Evolutionary conservation across 306 rosid species (phyloP).

Genomic region (Casuarina equisetifolia): DNA sequence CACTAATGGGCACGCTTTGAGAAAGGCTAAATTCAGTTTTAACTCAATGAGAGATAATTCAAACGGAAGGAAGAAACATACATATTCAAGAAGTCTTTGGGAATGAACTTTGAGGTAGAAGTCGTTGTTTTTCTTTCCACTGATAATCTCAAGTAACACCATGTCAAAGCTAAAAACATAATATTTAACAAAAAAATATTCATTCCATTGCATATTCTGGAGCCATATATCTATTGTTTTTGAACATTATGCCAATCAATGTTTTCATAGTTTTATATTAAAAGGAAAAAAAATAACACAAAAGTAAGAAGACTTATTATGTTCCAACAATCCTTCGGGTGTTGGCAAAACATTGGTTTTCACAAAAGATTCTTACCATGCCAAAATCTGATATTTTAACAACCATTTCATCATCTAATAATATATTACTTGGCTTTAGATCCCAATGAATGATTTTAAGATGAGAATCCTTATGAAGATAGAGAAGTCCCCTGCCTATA

Average conservation of each 20-base stretch:
- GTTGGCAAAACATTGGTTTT: conserved; percentile 26
- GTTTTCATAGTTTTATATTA: no score
- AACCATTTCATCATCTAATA: conserved; percentile 33
- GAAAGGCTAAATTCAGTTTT: no score
- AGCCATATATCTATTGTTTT: conserved; percentile 27
- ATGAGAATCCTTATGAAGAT: conserved; percentile 42
- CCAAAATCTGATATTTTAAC: conserved; percentile 53
- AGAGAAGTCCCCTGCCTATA: conserved; percentile 34
- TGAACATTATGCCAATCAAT: no score
- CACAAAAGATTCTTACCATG: conserved; percentile 32
- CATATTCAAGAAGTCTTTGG: conserved; percentile 13
- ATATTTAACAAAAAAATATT: conserved; percentile 16
- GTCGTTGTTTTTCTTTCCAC: conserved; percentile 22
- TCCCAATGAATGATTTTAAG: conserved; percentile 49
- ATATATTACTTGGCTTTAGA: conserved; percentile 41
- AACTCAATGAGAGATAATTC: no score
- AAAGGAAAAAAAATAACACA: neutral
- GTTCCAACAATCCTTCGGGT: conserved; percentile 41
- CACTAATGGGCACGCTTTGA: no score
- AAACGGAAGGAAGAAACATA: neutral
- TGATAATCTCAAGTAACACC: conserved; percentile 28
- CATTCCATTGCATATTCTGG: conserved; percentile 32
- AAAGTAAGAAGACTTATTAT: conserved; percentile 23
- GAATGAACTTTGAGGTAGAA: neutral
- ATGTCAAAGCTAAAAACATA: conserved; percentile 30